Evolutionary conservation across 768 basidiomycete genomes (phyloP), one percentile per base, ranked within the genome.

Genomic region (Crepidotus variabilis): DNA sequence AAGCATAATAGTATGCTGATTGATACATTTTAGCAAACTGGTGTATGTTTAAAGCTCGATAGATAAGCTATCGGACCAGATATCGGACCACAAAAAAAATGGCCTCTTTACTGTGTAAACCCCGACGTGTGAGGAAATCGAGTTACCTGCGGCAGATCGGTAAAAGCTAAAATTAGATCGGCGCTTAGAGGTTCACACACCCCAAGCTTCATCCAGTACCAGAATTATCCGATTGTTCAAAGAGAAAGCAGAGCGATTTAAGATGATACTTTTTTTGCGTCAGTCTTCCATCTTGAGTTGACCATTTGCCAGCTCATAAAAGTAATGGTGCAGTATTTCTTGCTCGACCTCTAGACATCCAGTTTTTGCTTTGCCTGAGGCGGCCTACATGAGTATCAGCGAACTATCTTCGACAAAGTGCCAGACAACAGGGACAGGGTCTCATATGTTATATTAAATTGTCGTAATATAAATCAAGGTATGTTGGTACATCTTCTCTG

Each of bases 401-500:
- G 28, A 34, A 18, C n/a, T 16, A 5, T 18, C 34, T 46, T 13
- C 34, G 11, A 50, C 24, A 45, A 46, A 36, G 2, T 23, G 28
- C 35, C 16, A 20, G n/a, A 46, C 6, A n/a, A n/a, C n/a, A 28
- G 13, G 21, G 36, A 14, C 34, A 20, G 36, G 22, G 14, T 45
- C 28, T 49, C 23, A 8, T 51, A 45, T 32, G 51, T 52, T 24
- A 36, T 33, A 23, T 57, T 55, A 52, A 69, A 72, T 33, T 62
- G 59, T 2, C 69, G 65, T 2, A 72, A 54, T 46, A 72, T 68
- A 50, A 72, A 72, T 4, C 63, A 50, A 2, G 71, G 61, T 63
- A 39, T 72, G 70, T 6, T 70, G 67, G 47, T 65, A 69, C 33
- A 36, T n/a, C 2, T 48, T 46, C 18, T 45, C 32, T 34, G 39